These are phyloP conservation scores for Phytophthora citrophthora DNA, from an alignment of 352 stramenopile species.

Conservation along the genomic window DNA sequence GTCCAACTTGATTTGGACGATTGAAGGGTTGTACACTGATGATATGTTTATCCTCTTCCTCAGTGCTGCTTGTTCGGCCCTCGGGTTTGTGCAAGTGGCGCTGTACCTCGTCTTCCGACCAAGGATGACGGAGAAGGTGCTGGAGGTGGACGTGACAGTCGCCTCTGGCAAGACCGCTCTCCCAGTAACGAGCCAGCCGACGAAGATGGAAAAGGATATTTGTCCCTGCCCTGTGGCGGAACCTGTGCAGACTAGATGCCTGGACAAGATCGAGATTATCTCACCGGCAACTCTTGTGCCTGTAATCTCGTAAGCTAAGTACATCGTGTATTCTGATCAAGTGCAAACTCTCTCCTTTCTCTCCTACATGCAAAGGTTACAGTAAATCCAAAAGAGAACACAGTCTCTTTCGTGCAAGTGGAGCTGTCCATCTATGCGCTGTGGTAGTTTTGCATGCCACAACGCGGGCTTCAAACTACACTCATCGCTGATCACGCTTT, in stretches of 20 bases:
- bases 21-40: slow-evolving; percentile 29
- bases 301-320: slow-evolving; percentile 6
- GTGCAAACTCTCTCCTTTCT: too few species aligned
- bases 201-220: background rate
- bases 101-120: slow-evolving; percentile 35
- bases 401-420: background rate
- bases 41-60: slow-evolving; percentile 33
- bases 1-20: slow-evolving; percentile 41
- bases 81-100: slow-evolving; percentile 30
- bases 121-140: background rate
- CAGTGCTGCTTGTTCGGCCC: slow-evolving; percentile 18
- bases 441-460: background rate
- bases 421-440: background rate
- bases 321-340: background rate
- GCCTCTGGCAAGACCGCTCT: slow-evolving; percentile 9
- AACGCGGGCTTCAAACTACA: slow-evolving; percentile 7
- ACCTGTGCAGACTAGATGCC: slow-evolving; percentile 9
- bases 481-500: slow-evolving; percentile 26
- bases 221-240: background rate
- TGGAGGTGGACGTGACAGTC: background rate
- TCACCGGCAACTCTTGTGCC: slow-evolving; percentile 8
- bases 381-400: too few species aligned
- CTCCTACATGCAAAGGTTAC: too few species aligned
- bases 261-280: slow-evolving; percentile 10
- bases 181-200: background rate